These are phyloP conservation scores for Paramecium biaurelia DNA, from an alignment of 73 alveolate species.

Conservation along the genomic window DNA sequence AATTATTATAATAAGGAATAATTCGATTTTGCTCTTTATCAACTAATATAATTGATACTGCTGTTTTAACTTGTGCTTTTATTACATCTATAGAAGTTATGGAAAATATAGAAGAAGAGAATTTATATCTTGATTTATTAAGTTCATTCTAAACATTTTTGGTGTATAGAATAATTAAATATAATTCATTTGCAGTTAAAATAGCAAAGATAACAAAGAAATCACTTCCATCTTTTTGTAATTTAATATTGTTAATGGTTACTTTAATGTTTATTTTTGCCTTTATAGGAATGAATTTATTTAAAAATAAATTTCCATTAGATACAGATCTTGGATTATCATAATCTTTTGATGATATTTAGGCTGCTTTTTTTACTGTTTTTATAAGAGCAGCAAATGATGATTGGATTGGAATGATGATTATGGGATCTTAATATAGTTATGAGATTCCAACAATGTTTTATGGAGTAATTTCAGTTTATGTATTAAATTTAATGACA, in stretches of 20 bases:
- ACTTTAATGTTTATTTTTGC: not conserved
- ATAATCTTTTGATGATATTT: not conserved
- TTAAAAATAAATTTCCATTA: not conserved
- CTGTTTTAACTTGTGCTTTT: not conserved
- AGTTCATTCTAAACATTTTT: not conserved
- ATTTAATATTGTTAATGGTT: not conserved
- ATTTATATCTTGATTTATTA: not conserved
- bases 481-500: not conserved
- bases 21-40: not conserved
- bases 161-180: conserved; percentile 19
- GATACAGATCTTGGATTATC: not conserved
- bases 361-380: not conserved
- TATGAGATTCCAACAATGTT: not conserved
- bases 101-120: not conserved
- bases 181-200: conserved; percentile 16
- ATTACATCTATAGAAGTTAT: not conserved
- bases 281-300: conserved; percentile 25
- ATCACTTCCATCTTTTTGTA: not conserved
- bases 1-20: not conserved
- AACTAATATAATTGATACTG: not conserved
- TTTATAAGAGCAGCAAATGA: conserved; percentile 11
- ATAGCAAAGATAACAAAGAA: not conserved
- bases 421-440: not conserved
- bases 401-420: conserved; percentile 37
- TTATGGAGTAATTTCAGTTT: not conserved